Evolutionary conservation across 805 yeast genomes (phyloP), one percentile per base, ranked within the genome.

Genomic region (Schwanniomyces pseudopolymorphus): DNA sequence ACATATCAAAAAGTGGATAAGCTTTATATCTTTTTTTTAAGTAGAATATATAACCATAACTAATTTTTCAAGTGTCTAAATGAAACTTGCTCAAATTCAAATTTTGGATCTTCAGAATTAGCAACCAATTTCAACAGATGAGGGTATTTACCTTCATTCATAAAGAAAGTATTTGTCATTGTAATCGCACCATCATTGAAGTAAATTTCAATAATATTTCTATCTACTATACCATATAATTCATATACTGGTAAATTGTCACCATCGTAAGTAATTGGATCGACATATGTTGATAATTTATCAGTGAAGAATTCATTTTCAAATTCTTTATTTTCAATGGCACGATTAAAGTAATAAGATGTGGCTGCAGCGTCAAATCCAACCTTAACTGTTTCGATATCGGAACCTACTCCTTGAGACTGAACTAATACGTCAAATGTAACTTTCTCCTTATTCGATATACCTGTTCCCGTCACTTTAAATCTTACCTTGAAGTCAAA

Each of bases 101-200:
- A 36, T 20, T 20, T 10, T 11, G 39, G n/a, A 10, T 20, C 39
- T 36, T 36, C 39, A 9, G 39, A n/a, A 20, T 20, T 21, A n/a
- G 39, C 16, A 10, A 19, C 39, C 2, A 42, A 16, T 24, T 42
- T 17, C n/a, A 42, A 33, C 25, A 33, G 40, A 13, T 42, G 40
- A 17, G 44, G 44, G 35, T 17, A 25, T 24, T 39, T 44, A 10
- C 42, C 46, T 40, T 55, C 52, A 14, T 51, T 47, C 43, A 61
- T 50, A 55, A 64, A 66, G 54, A 64, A 66, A 3, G 59, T 51
- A 50, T 63, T 58, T 8, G 70, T 66, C 16, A 58, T 50, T 6
- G 59, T 51, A 16, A 46, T 40, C 5, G 59, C 51, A 20, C 69
- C 69, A 40, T 64, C 55, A 45, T 63, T 63, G 53, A 63, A 60